Percentiles rank a stretch among this genome's conserved stretches.
These are phyloP conservation scores for Fistulina hepatica DNA, from an alignment of 1,284 basidiomycete species.

Conservation along the genomic window DNA sequence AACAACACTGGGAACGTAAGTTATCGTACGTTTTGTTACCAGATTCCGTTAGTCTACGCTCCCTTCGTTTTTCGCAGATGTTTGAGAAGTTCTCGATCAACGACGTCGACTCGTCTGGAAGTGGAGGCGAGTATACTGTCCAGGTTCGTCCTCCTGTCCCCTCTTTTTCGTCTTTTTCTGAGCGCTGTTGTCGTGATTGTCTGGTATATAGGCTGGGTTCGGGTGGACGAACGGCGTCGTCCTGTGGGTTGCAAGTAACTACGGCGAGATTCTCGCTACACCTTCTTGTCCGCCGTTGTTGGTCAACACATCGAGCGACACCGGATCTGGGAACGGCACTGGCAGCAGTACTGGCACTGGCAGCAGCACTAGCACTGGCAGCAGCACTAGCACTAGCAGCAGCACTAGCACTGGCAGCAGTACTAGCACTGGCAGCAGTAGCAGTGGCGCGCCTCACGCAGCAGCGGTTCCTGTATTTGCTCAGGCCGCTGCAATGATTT, in stretches of 20 bases:
- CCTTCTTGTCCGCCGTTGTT: slow-evolving; percentile 56
- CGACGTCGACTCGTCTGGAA: slow-evolving; percentile 76
- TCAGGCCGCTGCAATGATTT: too few relatives aligned
- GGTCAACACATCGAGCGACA: too few relatives aligned
- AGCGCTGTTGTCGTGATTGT: slow-evolving; percentile 1
- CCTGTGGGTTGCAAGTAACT: slow-evolving; percentile 66
- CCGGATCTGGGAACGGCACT: too few relatives aligned
- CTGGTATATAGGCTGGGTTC: slow-evolving; percentile 47
- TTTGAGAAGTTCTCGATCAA: slow-evolving; percentile 78
- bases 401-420: too few relatives aligned
- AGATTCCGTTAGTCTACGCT: not conserved
- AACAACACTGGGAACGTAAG: slow-evolving; percentile 63
- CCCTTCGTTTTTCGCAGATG: slow-evolving; percentile 44
- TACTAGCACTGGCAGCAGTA: too few relatives aligned
- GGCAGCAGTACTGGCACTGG: too few relatives aligned
- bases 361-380: too few relatives aligned
- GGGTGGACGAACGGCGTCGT: slow-evolving; percentile 89
- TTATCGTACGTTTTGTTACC: slow-evolving; percentile 15
- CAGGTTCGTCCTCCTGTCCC: slow-evolving; percentile 31
- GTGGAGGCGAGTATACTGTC: slow-evolving; percentile 79
- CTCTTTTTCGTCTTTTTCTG: not conserved
- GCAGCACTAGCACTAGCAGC: too few relatives aligned
- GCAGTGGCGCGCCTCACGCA: too few relatives aligned
- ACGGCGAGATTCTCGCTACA: slow-evolving; percentile 50
- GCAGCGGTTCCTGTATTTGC: too few relatives aligned